A percentile compares a stretch with the other conserved stretches of the same genome.
These are phyloP conservation scores for Brassica rapa DNA, from an alignment of 345 rosid genomes.

Conservation along the genomic window DNA sequence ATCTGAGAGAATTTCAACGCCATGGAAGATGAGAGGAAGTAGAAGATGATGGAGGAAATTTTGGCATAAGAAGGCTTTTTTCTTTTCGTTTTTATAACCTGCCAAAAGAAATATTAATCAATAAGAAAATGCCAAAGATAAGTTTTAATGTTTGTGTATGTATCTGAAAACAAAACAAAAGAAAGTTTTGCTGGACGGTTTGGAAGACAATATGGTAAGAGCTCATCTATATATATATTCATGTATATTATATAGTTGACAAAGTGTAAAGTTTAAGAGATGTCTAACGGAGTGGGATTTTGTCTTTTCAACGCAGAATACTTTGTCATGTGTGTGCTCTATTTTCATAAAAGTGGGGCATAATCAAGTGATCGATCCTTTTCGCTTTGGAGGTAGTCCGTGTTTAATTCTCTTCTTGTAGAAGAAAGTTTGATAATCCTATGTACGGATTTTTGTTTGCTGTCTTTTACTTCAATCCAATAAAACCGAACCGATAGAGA, in stretches of 20 bases:
- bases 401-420: neutral
- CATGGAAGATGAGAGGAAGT: slow-evolving; percentile 44
- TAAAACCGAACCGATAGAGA: neutral
- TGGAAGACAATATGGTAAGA: slow-evolving; percentile 21
- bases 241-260: slow-evolving; percentile 31
- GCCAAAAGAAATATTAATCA: neutral
- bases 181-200: slow-evolving; percentile 22
- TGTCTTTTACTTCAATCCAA: neutral
- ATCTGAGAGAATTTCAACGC: slow-evolving; percentile 51
- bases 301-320: slow-evolving; percentile 35
- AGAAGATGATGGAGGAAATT: slow-evolving; percentile 28
- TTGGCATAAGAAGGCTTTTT: slow-evolving; percentile 13
- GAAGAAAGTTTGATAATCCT: neutral
- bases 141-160: slow-evolving; percentile 11
- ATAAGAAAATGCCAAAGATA: slow-evolving; percentile 20
- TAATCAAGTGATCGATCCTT: neutral
- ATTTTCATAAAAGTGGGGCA: neutral
- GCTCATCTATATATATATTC: neutral
- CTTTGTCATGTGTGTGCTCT: slow-evolving; percentile 24
- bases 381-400: slow-evolving; percentile 3
- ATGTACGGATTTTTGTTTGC: neutral
- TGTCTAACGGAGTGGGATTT: slow-evolving; percentile 33
- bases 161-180: neutral
- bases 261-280: slow-evolving; percentile 37
- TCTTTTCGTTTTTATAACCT: neutral